Evolutionary conservation across 148 eudicot genomes (phyloP).

Genomic region (Cornus controversa): DNA sequence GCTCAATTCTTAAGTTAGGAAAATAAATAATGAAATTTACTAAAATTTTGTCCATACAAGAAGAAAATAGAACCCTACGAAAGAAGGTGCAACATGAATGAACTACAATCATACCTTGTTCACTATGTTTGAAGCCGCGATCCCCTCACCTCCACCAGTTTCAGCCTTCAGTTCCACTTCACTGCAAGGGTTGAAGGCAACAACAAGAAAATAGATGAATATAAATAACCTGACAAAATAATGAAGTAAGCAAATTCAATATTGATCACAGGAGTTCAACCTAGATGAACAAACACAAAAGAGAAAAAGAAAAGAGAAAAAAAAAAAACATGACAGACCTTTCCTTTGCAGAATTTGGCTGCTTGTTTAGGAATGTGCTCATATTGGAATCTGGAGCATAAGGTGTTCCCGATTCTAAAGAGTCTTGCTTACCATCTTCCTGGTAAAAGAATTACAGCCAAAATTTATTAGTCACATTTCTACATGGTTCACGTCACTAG

Average conservation of each 20-base stretch:
- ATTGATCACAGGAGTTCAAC: no score
- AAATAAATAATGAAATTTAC: not conserved
- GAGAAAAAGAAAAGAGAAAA: not conserved
- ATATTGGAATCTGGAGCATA: constrained; percentile 3
- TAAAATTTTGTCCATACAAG: not conserved
- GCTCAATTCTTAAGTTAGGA: not conserved
- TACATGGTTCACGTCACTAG: not conserved
- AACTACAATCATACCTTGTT: constrained; percentile 8
- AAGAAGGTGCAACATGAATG: not conserved
- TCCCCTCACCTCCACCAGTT: constrained; percentile 5
- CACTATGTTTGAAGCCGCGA: not conserved
- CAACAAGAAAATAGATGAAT: not conserved
- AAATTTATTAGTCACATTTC: not conserved
- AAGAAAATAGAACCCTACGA: not conserved
- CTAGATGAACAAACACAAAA: no score
- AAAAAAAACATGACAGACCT: not conserved
- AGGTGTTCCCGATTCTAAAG: constrained; percentile 11
- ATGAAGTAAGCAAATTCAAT: no score
- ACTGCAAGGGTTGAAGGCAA: not conserved
- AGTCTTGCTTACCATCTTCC: constrained; percentile 20
- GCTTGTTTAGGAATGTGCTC: not conserved
- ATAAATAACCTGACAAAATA: not conserved
- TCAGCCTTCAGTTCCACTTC: not conserved
- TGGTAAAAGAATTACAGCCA: constrained; percentile 10
- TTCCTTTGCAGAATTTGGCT: constrained; percentile 5